Conservation (phyloP, 2,329 filamentous ascomycete species). For the Penicillium sp. region DNA sequence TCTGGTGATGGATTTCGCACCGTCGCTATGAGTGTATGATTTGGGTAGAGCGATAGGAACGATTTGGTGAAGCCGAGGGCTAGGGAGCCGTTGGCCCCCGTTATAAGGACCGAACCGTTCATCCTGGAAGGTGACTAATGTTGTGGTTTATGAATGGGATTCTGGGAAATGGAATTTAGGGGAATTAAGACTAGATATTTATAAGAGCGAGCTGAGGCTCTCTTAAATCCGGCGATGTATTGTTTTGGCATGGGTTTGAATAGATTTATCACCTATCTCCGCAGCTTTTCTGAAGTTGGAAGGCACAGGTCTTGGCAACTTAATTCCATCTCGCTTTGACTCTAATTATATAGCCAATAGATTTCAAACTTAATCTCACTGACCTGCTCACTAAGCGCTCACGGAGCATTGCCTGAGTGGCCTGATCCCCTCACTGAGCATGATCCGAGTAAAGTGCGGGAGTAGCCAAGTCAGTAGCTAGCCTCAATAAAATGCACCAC, state of each 20-base stretch:
- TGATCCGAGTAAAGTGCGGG: too few species aligned
- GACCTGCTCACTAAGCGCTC: too few species aligned
- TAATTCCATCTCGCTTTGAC: neutral
- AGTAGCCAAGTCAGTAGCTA: too few species aligned
- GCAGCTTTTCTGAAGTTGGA: neutral
- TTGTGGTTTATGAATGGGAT: neutral
- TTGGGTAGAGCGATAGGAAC: constrained; percentile 22
- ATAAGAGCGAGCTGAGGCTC: neutral
- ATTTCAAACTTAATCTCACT: too few species aligned
- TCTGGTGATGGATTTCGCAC: constrained; percentile 30
- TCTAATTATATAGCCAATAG: too few species aligned
- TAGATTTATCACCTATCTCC: neutral
- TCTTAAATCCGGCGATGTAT: neutral
- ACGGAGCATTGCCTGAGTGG: too few species aligned
- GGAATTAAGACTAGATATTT: neutral
- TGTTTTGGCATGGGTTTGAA: neutral
- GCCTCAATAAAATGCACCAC: too few species aligned
- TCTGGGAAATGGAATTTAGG: neutral
- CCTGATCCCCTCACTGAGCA: too few species aligned
- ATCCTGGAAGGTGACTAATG: constrained; percentile 1
- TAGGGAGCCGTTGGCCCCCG: constrained; percentile 36
- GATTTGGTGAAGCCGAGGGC: constrained; percentile 29
- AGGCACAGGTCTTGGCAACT: neutral
- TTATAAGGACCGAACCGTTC: constrained; percentile 29
- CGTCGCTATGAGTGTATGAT: constrained; percentile 25